Base-by-base conservation (phyloP, 2,329 filamentous ascomycete genomes). In the Xylariaceae sp. region DNA sequence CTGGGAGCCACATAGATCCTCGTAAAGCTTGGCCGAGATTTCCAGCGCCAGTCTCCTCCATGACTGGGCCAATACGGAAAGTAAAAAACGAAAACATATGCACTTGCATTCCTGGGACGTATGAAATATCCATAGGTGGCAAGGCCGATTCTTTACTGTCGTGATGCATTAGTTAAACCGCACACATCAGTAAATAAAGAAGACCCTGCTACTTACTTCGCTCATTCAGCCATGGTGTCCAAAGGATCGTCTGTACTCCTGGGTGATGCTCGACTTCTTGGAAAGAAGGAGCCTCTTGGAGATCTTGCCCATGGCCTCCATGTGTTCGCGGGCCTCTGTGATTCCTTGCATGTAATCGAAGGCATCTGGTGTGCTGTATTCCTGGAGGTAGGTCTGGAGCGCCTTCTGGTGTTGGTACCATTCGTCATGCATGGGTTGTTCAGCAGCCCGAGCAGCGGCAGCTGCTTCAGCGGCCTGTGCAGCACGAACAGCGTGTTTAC, bases 381-480 rank as follows among this genome's bases (percentile, higher is more conserved):
- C 65, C 39, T 67, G 64, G 34, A 83, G 67, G 31, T 85, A 76
- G 46, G 71, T 71, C 52, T 84, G 75, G 37, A 88, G 73, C 29
- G 73, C 74, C 56, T 73, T 75, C 63, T 78, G 82, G 64, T 83
- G 79, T 49, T 81, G 75, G 55, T 76, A 65, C 77, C 76, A 81
- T 53, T 76, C 68, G 45, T 77, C 69, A 39, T 73, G 62, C 37
- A 75, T 64, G 26, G 72, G 69, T 53, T 66, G 61, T 41, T 60
- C 56, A 11, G 60, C 57, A 32, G 63, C 62, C 47, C 61, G 62
- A 46, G 54, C 50, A 13, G 63, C 56, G 18, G 57, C 55, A 37
- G 53, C 59, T 8, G 59, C 62, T 41, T 59, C 56, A 19, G 55
- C 55, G 12, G 55, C 56, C 45, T 56, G 55, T 15, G 59, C 55